Percentiles rank a stretch among this genome's conserved stretches.
Conservation (phyloP, 2,329 filamentous ascomycete genomes). For the Periconia digitata region DNA sequence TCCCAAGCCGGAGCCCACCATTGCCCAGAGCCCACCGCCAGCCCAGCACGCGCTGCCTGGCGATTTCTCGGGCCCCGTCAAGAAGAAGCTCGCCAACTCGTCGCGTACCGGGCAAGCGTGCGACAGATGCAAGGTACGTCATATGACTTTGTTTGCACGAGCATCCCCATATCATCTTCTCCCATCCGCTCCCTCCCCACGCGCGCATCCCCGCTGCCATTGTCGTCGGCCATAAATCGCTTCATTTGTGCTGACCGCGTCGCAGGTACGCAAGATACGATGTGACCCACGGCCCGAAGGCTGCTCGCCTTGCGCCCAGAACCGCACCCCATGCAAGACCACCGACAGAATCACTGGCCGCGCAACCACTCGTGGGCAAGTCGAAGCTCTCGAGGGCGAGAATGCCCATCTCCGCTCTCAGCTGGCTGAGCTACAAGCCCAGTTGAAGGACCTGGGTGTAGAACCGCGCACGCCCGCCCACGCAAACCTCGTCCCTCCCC, state of each 20-base stretch:
- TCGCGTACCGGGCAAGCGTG: conserved; percentile 79
- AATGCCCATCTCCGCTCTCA: conserved; percentile 67
- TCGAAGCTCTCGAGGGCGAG: conserved; percentile 74
- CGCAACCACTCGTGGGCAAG: conserved; percentile 75
- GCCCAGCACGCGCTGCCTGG: conserved; percentile 12
- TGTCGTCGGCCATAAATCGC: background rate
- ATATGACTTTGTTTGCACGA: background rate
- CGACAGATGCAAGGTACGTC: conserved; percentile 78
- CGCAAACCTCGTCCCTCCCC: conserved; percentile 37
- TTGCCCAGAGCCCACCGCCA: conserved; percentile 11
- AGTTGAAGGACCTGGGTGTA: conserved; percentile 62
- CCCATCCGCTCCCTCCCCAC: background rate
- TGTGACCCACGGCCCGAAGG: conserved; percentile 80
- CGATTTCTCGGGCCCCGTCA: conserved; percentile 44
- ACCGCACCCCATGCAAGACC: conserved; percentile 76
- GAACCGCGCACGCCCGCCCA: conserved; percentile 56
- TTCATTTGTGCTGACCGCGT: conserved; percentile 10
- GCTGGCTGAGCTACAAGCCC: conserved; percentile 68
- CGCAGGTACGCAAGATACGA: conserved; percentile 78
- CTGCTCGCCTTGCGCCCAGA: conserved; percentile 78
- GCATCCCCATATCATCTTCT: background rate
- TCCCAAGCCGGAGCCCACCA: conserved; percentile 35
- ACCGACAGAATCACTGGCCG: conserved; percentile 85
- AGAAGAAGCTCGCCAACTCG: conserved; percentile 57
- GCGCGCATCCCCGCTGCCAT: background rate